Percentiles rank a stretch among this genome's conserved stretches.
Evolutionary conservation across 2,329 filamentous ascomycete species (phyloP).

Genomic region (Canariomyces notabilis): DNA sequence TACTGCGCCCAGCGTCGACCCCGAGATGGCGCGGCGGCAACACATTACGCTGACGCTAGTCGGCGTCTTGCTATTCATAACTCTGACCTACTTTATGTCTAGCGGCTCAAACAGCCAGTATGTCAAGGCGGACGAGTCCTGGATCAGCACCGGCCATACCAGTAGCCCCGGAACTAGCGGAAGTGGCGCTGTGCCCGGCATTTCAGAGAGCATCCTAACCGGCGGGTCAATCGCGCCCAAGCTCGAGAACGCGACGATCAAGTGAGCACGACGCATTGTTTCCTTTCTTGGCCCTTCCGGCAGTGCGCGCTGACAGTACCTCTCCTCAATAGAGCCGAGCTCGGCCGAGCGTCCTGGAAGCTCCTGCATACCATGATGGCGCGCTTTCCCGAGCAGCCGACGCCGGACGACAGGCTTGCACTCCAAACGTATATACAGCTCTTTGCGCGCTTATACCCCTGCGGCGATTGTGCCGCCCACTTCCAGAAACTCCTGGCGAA

Average conservation of each 20-base stretch:
- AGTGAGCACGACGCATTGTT: slow-evolving; percentile 43
- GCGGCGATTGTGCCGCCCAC: slow-evolving; percentile 64
- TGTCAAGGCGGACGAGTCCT: slow-evolving; percentile 2
- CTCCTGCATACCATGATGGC: slow-evolving; percentile 67
- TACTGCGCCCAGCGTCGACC: background rate
- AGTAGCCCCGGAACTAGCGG: slow-evolving; percentile 13
- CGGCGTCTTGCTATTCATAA: slow-evolving; percentile 50
- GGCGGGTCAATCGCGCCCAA: slow-evolving; percentile 74
- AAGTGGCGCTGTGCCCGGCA: slow-evolving; percentile 31
- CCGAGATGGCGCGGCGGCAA: slow-evolving; percentile 47
- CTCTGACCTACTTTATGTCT: slow-evolving; percentile 56
- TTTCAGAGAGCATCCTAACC: slow-evolving; percentile 49
- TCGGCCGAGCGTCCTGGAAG: slow-evolving; percentile 65
- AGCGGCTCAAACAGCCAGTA: slow-evolving; percentile 1
- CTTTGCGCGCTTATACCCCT: slow-evolving; percentile 65
- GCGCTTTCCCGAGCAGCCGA: slow-evolving; percentile 62
- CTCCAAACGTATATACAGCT: slow-evolving; percentile 61
- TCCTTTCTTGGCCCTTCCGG: background rate
- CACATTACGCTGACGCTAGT: slow-evolving; percentile 51
- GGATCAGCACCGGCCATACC: slow-evolving; percentile 12
- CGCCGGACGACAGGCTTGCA: slow-evolving; percentile 55
- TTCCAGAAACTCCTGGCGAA: slow-evolving; percentile 58
- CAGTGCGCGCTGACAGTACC: background rate
- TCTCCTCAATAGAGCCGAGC: slow-evolving; percentile 46
- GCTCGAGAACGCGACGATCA: slow-evolving; percentile 75